Conservation (phyloP, 2,329 filamentous ascomycete genomes). For the Claviceps sp. region DNA sequence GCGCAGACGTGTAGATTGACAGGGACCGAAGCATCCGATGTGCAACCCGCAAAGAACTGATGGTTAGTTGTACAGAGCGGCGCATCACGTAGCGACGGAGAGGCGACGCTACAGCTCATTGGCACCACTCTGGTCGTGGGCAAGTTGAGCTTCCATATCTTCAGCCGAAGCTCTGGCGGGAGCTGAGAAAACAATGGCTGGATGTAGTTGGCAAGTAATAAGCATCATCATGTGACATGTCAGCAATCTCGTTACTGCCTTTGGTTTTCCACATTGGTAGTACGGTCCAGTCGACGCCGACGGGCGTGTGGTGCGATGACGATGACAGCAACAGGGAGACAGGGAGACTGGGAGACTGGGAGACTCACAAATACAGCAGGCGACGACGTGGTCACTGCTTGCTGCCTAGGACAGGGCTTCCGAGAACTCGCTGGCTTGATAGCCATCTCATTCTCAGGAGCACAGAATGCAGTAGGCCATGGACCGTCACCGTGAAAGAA, state of each 20-base stretch:
- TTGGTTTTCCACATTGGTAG: background rate
- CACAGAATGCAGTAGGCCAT: conserved; percentile 1
- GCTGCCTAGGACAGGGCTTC: background rate
- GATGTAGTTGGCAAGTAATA: background rate
- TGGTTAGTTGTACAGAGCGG: conserved; percentile 5
- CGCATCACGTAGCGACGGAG: conserved; percentile 11
- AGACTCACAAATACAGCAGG: conserved; percentile 6
- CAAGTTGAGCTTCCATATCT: conserved; percentile 33
- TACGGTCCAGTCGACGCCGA: no score
- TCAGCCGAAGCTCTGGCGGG: conserved; percentile 32
- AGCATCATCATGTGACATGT: no score
- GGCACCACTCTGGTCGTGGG: conserved; percentile 30
- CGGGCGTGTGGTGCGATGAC: background rate
- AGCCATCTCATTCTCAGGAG: conserved; percentile 1
- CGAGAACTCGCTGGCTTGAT: background rate
- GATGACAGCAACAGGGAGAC: background rate
- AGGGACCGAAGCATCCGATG: conserved; percentile 27
- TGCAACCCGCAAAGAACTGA: conserved; percentile 22
- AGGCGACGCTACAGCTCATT: conserved; percentile 24
- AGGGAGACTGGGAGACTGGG: no score
- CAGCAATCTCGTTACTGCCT: background rate
- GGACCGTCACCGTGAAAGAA: conserved; percentile 3
- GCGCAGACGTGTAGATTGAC: conserved; percentile 31
- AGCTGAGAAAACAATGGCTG: conserved; percentile 30
- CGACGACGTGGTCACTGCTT: background rate